phyloP scores from a whole-genome alignment of 73 alveolate genomes.

The Loxodes magnus region DNA sequence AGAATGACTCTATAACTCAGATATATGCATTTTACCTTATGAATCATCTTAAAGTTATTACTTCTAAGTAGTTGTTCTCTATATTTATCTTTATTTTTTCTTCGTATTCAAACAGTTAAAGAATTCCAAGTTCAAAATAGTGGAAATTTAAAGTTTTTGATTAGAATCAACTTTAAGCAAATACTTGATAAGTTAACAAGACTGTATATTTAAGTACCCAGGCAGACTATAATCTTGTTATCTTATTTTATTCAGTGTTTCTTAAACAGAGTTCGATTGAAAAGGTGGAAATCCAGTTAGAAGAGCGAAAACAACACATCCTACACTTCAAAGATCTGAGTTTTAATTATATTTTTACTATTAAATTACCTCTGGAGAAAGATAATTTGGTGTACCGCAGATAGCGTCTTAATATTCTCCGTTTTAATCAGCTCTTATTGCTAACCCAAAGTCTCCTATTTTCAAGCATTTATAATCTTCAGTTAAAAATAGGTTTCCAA shows the following conservation, averaged over 20 bases:
- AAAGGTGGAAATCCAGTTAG: conserved; percentile 13
- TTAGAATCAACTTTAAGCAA: not conserved
- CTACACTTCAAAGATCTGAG: conserved; percentile 8
- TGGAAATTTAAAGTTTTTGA: conserved; percentile 3
- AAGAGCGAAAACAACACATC: conserved; percentile 9
- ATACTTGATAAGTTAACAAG: not conserved
- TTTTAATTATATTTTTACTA: not conserved
- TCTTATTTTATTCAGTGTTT: not conserved
- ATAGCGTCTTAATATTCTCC: conserved; percentile 82
- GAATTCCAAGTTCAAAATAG: too few relatives aligned
- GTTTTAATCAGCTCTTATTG: conserved; percentile 68
- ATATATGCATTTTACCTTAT: too few relatives aligned
- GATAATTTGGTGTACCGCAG: conserved; percentile 96
- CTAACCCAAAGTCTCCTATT: conserved; percentile 91
- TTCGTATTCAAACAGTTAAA: too few relatives aligned
- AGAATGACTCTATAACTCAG: too few relatives aligned
- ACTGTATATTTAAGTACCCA: not conserved
- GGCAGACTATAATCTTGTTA: conserved; percentile 6
- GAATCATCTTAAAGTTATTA: too few relatives aligned
- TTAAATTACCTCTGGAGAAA: conserved; percentile 46
- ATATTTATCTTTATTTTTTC: too few relatives aligned
- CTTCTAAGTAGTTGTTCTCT: too few relatives aligned
- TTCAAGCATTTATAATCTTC: conserved; percentile 62
- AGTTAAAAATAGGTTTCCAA: conserved; percentile 75
- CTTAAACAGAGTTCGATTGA: not conserved